Evolutionary conservation across 2,329 filamentous ascomycete species (phyloP).

Genomic region (Penicillium sp.): DNA sequence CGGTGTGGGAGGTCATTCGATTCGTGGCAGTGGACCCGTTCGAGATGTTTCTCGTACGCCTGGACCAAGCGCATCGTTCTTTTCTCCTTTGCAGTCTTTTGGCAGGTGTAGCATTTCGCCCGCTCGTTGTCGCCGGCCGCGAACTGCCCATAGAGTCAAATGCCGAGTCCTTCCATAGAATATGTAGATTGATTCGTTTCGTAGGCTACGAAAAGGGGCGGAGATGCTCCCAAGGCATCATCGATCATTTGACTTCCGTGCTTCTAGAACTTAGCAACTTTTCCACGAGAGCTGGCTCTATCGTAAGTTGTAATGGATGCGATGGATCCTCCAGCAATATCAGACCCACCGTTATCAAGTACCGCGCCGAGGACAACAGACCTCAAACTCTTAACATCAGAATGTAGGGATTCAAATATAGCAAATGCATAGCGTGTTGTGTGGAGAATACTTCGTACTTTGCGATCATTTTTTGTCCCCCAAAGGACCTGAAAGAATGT

Average conservation of each 20-base stretch:
- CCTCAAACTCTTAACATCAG: too few species aligned
- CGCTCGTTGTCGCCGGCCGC: not conserved
- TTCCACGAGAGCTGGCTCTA: not conserved
- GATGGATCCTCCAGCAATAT: not conserved
- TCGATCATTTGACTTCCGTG: not conserved
- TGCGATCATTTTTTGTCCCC: too few species aligned
- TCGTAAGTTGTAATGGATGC: not conserved
- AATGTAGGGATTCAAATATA: too few species aligned
- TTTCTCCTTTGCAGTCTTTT: not conserved
- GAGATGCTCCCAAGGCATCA: not conserved
- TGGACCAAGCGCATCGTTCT: not conserved
- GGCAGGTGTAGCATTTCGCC: not conserved
- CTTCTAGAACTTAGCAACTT: not conserved
- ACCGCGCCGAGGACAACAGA: too few species aligned
- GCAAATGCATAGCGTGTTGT: too few species aligned
- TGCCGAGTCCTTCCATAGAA: not conserved
- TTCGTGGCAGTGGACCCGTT: not conserved
- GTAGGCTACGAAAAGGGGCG: not conserved
- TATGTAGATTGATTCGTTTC: not conserved
- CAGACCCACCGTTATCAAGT: not conserved
- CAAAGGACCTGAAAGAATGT: too few species aligned
- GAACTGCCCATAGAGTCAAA: not conserved
- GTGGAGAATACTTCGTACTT: too few species aligned
- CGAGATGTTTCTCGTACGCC: not conserved
- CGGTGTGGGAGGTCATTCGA: not conserved